These are phyloP conservation scores for Leishmania gerbilli DNA, from an alignment of 208 protist genomes.

Conservation along the genomic window DNA sequence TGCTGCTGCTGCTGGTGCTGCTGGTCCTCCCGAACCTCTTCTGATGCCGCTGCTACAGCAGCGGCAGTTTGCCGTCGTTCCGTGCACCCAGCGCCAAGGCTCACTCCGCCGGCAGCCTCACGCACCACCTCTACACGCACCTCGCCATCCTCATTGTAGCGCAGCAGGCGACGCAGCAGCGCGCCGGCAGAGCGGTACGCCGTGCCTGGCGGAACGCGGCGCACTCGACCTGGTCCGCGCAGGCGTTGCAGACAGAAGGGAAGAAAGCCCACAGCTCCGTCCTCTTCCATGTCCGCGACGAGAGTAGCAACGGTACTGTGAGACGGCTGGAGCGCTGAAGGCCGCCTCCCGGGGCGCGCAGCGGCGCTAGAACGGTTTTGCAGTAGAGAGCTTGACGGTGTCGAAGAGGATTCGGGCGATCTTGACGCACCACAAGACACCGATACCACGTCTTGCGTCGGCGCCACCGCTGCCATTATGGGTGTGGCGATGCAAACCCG, in stretches of 20 bases:
- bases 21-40: background rate
- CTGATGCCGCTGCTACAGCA: background rate
- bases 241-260: conserved; percentile 25
- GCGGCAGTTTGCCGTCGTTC: background rate
- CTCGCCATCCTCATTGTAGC: conserved; percentile 32
- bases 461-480: background rate
- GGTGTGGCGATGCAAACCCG: background rate
- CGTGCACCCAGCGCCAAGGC: background rate
- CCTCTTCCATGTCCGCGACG: conserved; percentile 5
- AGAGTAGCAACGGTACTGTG: background rate
- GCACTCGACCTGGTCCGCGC: conserved; percentile 50
- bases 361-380: background rate
- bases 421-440: background rate
- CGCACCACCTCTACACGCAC: conserved; percentile 33
- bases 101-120: conserved; percentile 1
- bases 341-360: background rate
- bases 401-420: background rate
- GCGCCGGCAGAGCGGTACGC: conserved; percentile 53
- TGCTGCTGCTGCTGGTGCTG: background rate
- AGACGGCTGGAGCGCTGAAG: background rate
- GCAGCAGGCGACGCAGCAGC: conserved; percentile 29
- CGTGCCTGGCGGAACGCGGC: conserved; percentile 44
- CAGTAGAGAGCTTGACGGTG: background rate
- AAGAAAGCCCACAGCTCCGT: background rate
- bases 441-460: background rate